phyloP scores from a whole-genome alignment of 768 basidiomycete genomes.

The Daedaleopsis nitida region DNA sequence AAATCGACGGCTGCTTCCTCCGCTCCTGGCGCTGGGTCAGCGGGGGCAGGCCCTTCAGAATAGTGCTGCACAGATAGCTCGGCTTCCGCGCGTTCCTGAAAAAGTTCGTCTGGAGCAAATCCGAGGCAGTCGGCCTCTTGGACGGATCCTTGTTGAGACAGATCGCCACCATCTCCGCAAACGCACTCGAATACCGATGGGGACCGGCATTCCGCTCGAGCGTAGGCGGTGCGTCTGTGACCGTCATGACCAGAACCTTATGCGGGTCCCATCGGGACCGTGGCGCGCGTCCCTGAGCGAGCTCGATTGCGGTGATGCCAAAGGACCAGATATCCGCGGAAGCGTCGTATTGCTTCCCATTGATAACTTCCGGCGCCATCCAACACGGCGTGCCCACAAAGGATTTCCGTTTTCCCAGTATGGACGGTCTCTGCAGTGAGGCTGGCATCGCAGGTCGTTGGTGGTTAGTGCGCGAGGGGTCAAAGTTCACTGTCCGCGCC shows the following conservation, averaged over 20 bases:
- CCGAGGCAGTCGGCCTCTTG: conserved; percentile 73
- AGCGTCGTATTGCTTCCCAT: conserved; percentile 80
- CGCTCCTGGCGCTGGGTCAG: conserved; percentile 75
- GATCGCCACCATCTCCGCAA: conserved; percentile 80
- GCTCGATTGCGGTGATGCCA: conserved; percentile 91
- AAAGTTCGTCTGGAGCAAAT: conserved; percentile 77
- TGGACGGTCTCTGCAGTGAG: conserved; percentile 43
- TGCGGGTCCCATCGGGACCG: conserved; percentile 74
- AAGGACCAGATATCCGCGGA: conserved; percentile 96
- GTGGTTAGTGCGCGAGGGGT: conserved; percentile 21
- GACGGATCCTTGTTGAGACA: conserved; percentile 87
- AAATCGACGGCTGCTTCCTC: conserved; percentile 40
- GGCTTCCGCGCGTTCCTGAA: conserved; percentile 82
- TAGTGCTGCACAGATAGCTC: conserved; percentile 72
- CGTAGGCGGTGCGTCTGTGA: conserved; percentile 77
- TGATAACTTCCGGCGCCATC: conserved; percentile 96
- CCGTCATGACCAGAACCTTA: conserved; percentile 73
- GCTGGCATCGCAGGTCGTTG: not conserved
- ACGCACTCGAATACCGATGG: conserved; percentile 75
- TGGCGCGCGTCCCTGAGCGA: conserved; percentile 88
- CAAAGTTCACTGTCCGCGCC: conserved; percentile 20
- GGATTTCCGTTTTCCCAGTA: conserved; percentile 78
- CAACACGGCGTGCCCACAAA: conserved; percentile 98
- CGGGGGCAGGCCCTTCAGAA: conserved; percentile 76
- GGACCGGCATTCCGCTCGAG: conserved; percentile 72